Evolutionary conservation across 164 flowering plant species (phyloP).

Genomic region (Amborella trichopoda): DNA sequence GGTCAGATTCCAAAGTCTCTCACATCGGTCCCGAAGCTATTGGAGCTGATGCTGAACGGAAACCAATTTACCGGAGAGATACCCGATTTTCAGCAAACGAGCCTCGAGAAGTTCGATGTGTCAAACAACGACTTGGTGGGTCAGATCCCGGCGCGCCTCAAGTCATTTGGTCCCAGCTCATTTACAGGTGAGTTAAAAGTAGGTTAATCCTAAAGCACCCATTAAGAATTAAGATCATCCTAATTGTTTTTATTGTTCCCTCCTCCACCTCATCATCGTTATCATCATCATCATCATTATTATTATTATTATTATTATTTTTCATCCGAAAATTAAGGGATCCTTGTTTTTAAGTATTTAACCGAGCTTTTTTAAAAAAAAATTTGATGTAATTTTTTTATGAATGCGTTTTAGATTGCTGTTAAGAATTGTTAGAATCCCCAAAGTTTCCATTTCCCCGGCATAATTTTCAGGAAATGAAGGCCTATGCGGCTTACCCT

Average conservation of each 20-base stretch:
- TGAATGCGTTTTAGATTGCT: background rate
- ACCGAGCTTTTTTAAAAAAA: background rate
- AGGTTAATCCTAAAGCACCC: no score
- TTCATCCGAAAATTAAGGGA: no score
- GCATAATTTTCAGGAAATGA: conserved; percentile 32
- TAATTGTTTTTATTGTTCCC: no score
- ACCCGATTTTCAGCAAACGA: conserved; percentile 35
- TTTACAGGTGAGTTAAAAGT: conserved; percentile 48
- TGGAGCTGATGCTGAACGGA: conserved; percentile 32
- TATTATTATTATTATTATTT: no score
- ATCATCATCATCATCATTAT: no score
- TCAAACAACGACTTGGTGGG: conserved; percentile 51
- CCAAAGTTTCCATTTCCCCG: background rate
- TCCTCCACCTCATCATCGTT: no score
- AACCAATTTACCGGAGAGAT: conserved; percentile 48
- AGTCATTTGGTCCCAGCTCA: conserved; percentile 11
- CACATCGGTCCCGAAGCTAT: conserved; percentile 21
- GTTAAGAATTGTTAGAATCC: background rate
- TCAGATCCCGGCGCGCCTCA: conserved; percentile 32
- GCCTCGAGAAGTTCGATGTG: conserved; percentile 19
- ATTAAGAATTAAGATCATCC: no score
- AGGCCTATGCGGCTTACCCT: conserved; percentile 41
- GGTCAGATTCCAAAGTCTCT: conserved; percentile 54
- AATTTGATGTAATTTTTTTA: background rate
- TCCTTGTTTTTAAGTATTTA: no score